Evolutionary conservation across 495 filamentous ascomycete species (phyloP), one percentile per base, ranked within the genome.

Genomic region (Podospora didyma): DNA sequence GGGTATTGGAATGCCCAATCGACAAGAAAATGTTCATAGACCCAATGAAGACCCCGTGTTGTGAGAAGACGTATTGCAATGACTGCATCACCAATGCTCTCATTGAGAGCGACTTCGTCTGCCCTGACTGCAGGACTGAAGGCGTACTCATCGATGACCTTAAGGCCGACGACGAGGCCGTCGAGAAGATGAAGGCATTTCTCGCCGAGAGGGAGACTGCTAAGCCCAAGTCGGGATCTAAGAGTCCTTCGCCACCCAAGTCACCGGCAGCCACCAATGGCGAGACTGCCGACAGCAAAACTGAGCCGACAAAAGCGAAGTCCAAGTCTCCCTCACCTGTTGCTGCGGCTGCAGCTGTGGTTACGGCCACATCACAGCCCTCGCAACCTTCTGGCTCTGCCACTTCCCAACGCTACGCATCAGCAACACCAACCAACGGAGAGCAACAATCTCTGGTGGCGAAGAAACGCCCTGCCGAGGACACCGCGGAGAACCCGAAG

Each of bases 21-120:
- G 92, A 96, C 82, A 93, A 95, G 73, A 90, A 87, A 71, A 85
- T 96, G 79, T 96, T 97, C 76, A 82, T 93, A 85, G 89, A 96
- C 70, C 92, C 94, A 79, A 92, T 91, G 78, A 93, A 96, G 82
- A 97, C 93, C 62, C 95, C 94, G 57, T 98, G 94, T 79, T 98
- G 94, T 79, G 82, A 88, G 71, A 92, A 87, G 80, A 96, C 92
- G 69, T 97, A 93, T 82, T 98, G 94, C 84, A 89, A 91, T 82
- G 91, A 97, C 63, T 98, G 94, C 87, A 96, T 97, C 72, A 92
- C 92, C 64, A 95, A 92, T 83, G 87, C 90, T 65, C 86, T 98
- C 76, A 91, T 96, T 75, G 91, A 97, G 78, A 93, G 87, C 82
- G 94, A 98, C 80, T 90, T 98, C 77, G 79, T 89, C 66, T 98